A percentile compares a stretch with the other conserved stretches of the same genome.
phyloP scores from a whole-genome alignment of 345 rosid genomes.

The Hevea brasiliensis region DNA sequence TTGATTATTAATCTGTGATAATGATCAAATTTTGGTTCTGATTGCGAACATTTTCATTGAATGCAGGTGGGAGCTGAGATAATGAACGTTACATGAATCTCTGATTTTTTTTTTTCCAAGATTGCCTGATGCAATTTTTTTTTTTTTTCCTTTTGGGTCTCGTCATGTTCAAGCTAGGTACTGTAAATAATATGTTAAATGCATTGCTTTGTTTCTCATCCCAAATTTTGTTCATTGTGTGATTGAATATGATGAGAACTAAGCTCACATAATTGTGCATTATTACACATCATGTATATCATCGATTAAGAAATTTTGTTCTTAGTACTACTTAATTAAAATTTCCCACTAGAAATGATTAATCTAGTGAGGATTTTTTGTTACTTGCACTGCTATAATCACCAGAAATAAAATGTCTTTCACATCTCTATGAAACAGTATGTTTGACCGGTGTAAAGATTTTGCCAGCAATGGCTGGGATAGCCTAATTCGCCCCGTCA shows the following conservation, averaged over 20 bases:
- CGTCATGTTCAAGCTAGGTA: slow-evolving; percentile 14
- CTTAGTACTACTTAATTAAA: neutral
- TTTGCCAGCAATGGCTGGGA: too few species aligned
- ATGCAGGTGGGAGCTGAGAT: slow-evolving; percentile 47
- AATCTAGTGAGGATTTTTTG: neutral
- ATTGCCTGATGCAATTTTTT: neutral
- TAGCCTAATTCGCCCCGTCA: too few species aligned
- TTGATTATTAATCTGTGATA: neutral
- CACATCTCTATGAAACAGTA: neutral
- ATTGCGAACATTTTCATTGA: slow-evolving; percentile 8
- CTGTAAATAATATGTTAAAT: slow-evolving; percentile 29
- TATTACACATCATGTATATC: slow-evolving; percentile 16
- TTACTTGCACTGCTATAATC: neutral
- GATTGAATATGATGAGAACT: slow-evolving; percentile 15
- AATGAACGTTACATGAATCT: neutral
- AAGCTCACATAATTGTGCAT: slow-evolving; percentile 18
- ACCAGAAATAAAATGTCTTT: neutral
- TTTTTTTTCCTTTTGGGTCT: neutral
- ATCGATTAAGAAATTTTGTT: slow-evolving; percentile 5
- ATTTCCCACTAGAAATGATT: neutral
- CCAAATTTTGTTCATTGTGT: slow-evolving; percentile 15
- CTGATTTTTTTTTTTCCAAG: neutral
- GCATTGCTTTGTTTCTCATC: slow-evolving; percentile 17
- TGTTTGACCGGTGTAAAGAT: too few species aligned
- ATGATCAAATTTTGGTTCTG: neutral